Evolutionary conservation across 2,329 filamentous ascomycete genomes (phyloP), one percentile per base, ranked within the genome.

Genomic region (Trematosphaeria pertusa): DNA sequence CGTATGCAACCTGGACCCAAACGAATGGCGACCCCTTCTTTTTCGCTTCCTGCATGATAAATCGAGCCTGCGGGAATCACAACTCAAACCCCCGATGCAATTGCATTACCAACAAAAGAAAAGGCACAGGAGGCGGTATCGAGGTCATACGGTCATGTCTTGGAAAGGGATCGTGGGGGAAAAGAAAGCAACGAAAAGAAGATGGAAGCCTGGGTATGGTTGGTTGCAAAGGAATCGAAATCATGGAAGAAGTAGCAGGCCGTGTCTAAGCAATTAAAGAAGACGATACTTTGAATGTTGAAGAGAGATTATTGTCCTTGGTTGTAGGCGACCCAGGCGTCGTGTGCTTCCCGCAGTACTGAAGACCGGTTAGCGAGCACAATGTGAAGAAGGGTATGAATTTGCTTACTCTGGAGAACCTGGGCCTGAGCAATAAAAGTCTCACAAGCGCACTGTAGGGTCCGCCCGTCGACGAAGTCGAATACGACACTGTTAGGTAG

Each of bases 401-500:
- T 1, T 10, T 12, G 11, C 65, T 49, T 59, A 70, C 69, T 64
- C 49, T 69, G 67, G 51, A 73, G 54, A 37, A 73, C 69, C 35
- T 67, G 62, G 11, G 58, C 58, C 55, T 73, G 70, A 19, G 59
- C 63, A 4, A 53, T 54, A 43, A 62, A 59, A 24, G 66, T 69
- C 53, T 72, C 68, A 37, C 70, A 73, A 31, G 85, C 84, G 62
- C 81, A 83, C 64, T 87, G 85, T 41, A 88, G 71, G 7, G 81
- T 82, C 28, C 80, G 80, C 17, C 84, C 84, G 56, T 86, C 82
- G 18, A 78, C 66, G 50, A 87, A 83, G 57, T 87, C 83, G 24
- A 87, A 74, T 20, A 87, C 68, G 28, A 88, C 82, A 39, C 91
- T 97, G 74, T 97, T 90, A 2, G 93, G 91, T 41, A 99, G 79